Evolutionary conservation across 257 asterid genomes (phyloP).

Genomic region (Petunia secreta): DNA sequence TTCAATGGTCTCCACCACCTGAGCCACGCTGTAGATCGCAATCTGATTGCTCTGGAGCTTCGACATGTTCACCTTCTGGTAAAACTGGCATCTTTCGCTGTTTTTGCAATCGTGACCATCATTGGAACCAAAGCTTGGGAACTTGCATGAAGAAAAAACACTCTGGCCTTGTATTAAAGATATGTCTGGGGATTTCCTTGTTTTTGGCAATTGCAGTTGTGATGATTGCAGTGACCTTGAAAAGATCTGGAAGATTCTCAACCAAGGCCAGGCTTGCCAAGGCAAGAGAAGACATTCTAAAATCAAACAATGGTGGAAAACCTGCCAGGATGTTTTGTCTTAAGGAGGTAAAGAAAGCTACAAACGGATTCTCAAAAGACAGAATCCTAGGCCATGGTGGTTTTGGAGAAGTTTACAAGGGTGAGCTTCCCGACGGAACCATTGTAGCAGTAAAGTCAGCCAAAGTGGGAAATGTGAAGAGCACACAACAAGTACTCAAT

Average conservation of each 20-base stretch:
- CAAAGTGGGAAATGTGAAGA: constrained; percentile 43
- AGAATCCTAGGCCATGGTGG: constrained; percentile 50
- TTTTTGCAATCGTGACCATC: constrained; percentile 37
- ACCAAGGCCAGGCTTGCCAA: constrained; percentile 36
- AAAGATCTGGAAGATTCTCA: constrained; percentile 29
- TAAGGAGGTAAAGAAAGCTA: constrained; percentile 48
- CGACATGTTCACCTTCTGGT: constrained; percentile 36
- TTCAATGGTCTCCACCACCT: constrained; percentile 51
- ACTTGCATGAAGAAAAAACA: constrained; percentile 32
- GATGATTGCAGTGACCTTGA: constrained; percentile 28
- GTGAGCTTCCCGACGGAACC: constrained; percentile 38
- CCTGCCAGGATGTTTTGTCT: constrained; percentile 40
- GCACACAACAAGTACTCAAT: constrained; percentile 45
- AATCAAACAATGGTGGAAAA: constrained; percentile 38
- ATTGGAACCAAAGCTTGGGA: constrained; percentile 37
- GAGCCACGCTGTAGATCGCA: constrained; percentile 47
- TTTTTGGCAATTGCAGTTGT: constrained; percentile 24
- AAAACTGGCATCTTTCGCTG: constrained; percentile 30
- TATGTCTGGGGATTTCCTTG: constrained; percentile 35
- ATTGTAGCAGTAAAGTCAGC: constrained; percentile 46
- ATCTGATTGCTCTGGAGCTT: constrained; percentile 41
- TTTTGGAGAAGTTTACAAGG: constrained; percentile 51
- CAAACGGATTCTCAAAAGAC: constrained; percentile 44
- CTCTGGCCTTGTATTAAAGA: constrained; percentile 30
- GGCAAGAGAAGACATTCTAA: constrained; percentile 47